phyloP scores from a whole-genome alignment of 805 yeast species.

The Candida maesae region DNA sequence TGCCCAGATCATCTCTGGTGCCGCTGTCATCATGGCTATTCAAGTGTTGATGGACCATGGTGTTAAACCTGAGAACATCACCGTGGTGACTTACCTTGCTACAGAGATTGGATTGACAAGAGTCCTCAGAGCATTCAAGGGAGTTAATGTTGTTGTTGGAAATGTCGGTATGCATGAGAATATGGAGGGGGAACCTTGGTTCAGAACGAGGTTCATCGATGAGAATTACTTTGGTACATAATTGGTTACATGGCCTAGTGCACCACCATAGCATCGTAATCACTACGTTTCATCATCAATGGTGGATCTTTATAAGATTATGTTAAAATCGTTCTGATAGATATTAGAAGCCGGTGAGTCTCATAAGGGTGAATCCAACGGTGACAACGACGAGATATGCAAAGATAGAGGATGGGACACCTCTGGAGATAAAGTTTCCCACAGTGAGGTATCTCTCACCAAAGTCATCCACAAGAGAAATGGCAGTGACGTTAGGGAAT shows the following conservation, averaged over 20 bases:
- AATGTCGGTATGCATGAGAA: constrained; percentile 49
- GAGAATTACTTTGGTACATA: constrained; percentile 71
- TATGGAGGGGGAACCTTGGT: constrained; percentile 52
- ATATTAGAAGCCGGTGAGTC: constrained; percentile 36
- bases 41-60: constrained; percentile 84
- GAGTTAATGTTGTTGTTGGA: constrained; percentile 67
- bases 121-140: constrained; percentile 61
- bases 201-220: constrained; percentile 68
- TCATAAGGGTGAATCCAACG: constrained; percentile 76
- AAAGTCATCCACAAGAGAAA: constrained; percentile 87
- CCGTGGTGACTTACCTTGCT: constrained; percentile 68
- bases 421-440: constrained; percentile 79
- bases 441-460: constrained; percentile 90
- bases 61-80: constrained; percentile 55
- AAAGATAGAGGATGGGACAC: constrained; percentile 82
- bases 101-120: constrained; percentile 76
- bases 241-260: too few species aligned
- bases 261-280: too few species aligned
- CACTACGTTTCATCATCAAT: too few species aligned
- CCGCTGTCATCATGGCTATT: constrained; percentile 91
- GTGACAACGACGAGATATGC: constrained; percentile 71
- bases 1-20: constrained; percentile 87
- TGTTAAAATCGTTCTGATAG: background rate
- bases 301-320: too few species aligned
- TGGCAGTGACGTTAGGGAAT: constrained; percentile 96